Percentiles rank a stretch among this genome's conserved stretches.
Conservation (phyloP, 805 yeast species). For the Monosporozyma yasuniensis region DNA sequence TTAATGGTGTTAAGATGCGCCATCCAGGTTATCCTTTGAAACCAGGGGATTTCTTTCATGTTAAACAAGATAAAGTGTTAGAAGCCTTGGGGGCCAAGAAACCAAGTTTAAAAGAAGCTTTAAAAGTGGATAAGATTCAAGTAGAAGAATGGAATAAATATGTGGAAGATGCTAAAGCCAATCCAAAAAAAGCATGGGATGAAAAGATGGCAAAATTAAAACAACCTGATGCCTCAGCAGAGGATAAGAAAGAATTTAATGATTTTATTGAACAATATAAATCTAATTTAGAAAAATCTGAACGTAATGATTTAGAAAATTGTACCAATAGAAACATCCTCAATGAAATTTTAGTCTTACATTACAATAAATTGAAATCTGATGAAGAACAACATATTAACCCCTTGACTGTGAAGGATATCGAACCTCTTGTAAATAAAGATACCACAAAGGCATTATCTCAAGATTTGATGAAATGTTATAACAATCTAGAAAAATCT, state of each 20-base stretch:
- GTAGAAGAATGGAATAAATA: slow-evolving; percentile 67
- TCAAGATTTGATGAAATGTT: slow-evolving; percentile 16
- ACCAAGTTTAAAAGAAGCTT: slow-evolving; percentile 63
- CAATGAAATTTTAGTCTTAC: slow-evolving; percentile 33
- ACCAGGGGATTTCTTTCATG: slow-evolving; percentile 82
- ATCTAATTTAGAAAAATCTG: slow-evolving; percentile 15
- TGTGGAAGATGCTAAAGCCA: slow-evolving; percentile 44
- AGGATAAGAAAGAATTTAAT: slow-evolving; percentile 10
- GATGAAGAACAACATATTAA: slow-evolving; percentile 5
- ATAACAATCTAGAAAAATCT: slow-evolving; percentile 19
- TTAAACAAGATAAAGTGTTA: slow-evolving; percentile 76
- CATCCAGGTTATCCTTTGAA: slow-evolving; percentile 71
- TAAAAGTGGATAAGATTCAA: slow-evolving; percentile 63
- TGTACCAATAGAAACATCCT: slow-evolving; percentile 43
- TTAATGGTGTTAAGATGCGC: slow-evolving; percentile 70
- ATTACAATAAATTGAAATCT: slow-evolving; percentile 11
- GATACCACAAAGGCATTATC: slow-evolving; percentile 15
- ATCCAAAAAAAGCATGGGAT: slow-evolving; percentile 33
- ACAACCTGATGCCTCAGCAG: neutral
- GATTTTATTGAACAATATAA: slow-evolving; percentile 21
- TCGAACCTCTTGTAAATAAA: slow-evolving; percentile 32
- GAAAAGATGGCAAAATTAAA: slow-evolving; percentile 16
- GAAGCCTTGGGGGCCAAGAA: slow-evolving; percentile 77
- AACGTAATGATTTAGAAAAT: slow-evolving; percentile 17
- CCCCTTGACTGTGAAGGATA: slow-evolving; percentile 23